Evolutionary conservation across 2,329 filamentous ascomycete species (phyloP).

Genomic region (Penicillium sp.): DNA sequence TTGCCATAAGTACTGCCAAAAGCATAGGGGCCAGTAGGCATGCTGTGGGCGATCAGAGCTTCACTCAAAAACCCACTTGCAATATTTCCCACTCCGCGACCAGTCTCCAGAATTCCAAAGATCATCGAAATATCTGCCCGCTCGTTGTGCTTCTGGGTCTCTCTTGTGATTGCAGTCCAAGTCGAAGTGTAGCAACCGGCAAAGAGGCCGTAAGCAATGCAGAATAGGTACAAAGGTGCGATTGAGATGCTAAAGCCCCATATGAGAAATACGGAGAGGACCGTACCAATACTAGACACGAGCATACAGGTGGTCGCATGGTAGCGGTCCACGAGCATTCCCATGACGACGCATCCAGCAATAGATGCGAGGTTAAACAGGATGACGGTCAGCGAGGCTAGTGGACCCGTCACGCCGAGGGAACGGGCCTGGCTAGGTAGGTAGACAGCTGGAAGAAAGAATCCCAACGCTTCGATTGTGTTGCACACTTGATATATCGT

Average conservation of each 20-base stretch:
- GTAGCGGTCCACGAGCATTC: slow-evolving; percentile 41
- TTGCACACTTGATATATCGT: slow-evolving; percentile 48
- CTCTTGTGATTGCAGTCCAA: slow-evolving; percentile 46
- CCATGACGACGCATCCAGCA: slow-evolving; percentile 30
- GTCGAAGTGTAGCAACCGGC: slow-evolving; percentile 41
- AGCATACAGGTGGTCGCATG: slow-evolving; percentile 39
- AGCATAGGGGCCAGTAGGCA: slow-evolving; percentile 30
- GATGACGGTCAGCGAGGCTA: slow-evolving; percentile 24
- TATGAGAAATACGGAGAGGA: slow-evolving; percentile 41
- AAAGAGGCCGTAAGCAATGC: slow-evolving; percentile 45
- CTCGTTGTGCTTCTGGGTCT: slow-evolving; percentile 36
- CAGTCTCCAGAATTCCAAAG: slow-evolving; percentile 48
- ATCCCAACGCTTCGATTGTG: slow-evolving; percentile 32
- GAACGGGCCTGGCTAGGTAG: slow-evolving; percentile 22
- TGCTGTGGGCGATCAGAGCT: slow-evolving; percentile 20
- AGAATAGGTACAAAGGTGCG: slow-evolving; percentile 40
- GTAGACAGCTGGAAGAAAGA: slow-evolving; percentile 36
- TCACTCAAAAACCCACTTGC: slow-evolving; percentile 52
- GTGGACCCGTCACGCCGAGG: slow-evolving; percentile 29
- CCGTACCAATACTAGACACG: slow-evolving; percentile 41
- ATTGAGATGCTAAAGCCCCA: slow-evolving; percentile 49
- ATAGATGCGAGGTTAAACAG: slow-evolving; percentile 27
- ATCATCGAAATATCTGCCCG: slow-evolving; percentile 47
- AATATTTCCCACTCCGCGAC: slow-evolving; percentile 51
- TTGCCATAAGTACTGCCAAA: slow-evolving; percentile 47